Conservation (phyloP, 306 rosid species). For the Sicyos edulis region DNA sequence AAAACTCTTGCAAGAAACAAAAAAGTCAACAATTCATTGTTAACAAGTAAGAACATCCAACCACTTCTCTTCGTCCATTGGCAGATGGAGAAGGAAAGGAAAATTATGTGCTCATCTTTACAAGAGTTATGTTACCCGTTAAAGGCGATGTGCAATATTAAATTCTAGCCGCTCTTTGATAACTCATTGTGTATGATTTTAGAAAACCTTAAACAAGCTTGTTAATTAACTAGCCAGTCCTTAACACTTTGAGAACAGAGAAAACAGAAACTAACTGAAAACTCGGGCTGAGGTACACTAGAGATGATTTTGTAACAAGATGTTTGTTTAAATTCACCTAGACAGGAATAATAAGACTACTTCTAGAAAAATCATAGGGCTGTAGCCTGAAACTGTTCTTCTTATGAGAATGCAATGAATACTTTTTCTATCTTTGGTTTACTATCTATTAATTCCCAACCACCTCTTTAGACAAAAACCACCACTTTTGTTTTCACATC, state of each 20-base stretch:
- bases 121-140: neutral
- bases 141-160: neutral
- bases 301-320: neutral
- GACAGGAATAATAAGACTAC: neutral
- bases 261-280: neutral
- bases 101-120: slow-evolving; percentile 1
- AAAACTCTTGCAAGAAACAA: neutral
- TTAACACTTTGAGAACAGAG: neutral
- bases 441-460: neutral
- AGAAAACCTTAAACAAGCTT: neutral
- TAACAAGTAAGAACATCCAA: neutral
- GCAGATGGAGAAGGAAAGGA: slow-evolving; percentile 1
- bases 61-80: slow-evolving; percentile 1
- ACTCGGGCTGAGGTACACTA: neutral
- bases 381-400: neutral
- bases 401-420: neutral
- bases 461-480: neutral
- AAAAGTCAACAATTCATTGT: neutral
- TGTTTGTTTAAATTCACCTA: neutral
- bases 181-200: neutral
- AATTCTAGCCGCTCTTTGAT: neutral
- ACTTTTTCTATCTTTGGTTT: neutral
- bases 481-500: slow-evolving; percentile 5
- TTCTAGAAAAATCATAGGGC: neutral
- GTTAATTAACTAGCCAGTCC: neutral